A percentile compares a stretch with the other conserved stretches of the same genome.
Evolutionary conservation across 2,329 filamentous ascomycete species (phyloP).

Genomic region (Teratosphaeria zuluensis): DNA sequence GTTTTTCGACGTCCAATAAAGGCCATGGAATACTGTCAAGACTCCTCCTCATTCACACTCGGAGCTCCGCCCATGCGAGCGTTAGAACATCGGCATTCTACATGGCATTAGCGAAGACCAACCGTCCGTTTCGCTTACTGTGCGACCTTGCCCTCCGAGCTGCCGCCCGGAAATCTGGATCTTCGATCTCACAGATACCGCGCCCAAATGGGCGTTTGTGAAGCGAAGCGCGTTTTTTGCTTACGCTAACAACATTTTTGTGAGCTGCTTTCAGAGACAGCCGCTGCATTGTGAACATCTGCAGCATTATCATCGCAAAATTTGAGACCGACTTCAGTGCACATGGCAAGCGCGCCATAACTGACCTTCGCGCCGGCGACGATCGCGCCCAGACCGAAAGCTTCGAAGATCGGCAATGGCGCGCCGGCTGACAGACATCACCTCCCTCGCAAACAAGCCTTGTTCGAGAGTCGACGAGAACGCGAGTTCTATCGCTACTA

Average conservation of each 20-base stretch:
- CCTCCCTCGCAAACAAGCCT: conserved; percentile 1
- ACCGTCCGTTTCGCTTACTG: neutral
- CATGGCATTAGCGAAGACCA: neutral
- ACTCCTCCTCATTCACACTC: neutral
- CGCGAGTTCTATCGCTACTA: conserved; percentile 26
- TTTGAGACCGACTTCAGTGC: neutral
- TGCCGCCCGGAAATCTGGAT: neutral
- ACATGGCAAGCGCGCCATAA: neutral
- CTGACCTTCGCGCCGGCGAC: neutral
- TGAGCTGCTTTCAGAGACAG: neutral
- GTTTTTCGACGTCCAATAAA: too few species aligned
- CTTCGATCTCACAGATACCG: neutral
- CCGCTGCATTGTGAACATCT: too few species aligned
- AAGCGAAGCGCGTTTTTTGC: neutral
- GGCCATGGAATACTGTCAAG: too few species aligned
- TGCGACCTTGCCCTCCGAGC: neutral
- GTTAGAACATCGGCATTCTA: neutral
- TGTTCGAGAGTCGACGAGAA: conserved; percentile 19
- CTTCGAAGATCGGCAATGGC: neutral
- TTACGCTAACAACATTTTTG: neutral
- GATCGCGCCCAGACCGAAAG: neutral
- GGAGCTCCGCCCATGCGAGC: neutral
- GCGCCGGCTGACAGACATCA: neutral
- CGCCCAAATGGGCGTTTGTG: neutral
- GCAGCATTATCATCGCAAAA: neutral